Conservation (phyloP, 257 asterid species). For the Anisodus acutangulus region DNA sequence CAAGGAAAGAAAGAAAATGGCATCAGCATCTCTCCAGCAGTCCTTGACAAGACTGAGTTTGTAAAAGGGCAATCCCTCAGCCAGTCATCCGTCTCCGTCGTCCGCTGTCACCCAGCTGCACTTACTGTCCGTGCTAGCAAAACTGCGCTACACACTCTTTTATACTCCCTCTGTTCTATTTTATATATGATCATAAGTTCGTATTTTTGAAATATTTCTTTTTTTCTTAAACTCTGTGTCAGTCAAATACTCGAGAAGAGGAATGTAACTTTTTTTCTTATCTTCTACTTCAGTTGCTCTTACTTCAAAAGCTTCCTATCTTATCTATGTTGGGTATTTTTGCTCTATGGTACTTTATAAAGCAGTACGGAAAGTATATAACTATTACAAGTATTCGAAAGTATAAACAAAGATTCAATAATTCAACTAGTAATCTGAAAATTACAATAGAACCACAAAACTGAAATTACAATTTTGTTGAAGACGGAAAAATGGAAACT, state of each 20-base stretch:
- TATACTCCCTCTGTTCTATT: not conserved
- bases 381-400: no score
- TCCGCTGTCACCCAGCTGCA: slow-evolving; percentile 45
- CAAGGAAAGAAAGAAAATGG: slow-evolving; percentile 46
- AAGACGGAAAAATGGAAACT: no score
- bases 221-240: not conserved
- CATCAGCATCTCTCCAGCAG: slow-evolving; percentile 73
- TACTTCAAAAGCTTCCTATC: not conserved
- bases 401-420: no score
- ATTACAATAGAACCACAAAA: no score
- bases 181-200: not conserved
- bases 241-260: not conserved
- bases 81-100: slow-evolving; percentile 46
- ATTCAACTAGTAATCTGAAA: no score
- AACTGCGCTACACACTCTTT: slow-evolving; percentile 54
- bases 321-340: no score
- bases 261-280: not conserved
- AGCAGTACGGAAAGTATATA: no score
- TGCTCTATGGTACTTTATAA: no score
- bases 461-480: no score
- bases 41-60: slow-evolving; percentile 67
- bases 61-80: slow-evolving; percentile 58
- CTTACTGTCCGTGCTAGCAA: slow-evolving; percentile 59
- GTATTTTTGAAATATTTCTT: not conserved
- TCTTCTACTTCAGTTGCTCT: not conserved